Evolutionary conservation across 495 filamentous ascomycete species (phyloP), one percentile per base, ranked within the genome.

Genomic region (Aspergillus kassunensis): DNA sequence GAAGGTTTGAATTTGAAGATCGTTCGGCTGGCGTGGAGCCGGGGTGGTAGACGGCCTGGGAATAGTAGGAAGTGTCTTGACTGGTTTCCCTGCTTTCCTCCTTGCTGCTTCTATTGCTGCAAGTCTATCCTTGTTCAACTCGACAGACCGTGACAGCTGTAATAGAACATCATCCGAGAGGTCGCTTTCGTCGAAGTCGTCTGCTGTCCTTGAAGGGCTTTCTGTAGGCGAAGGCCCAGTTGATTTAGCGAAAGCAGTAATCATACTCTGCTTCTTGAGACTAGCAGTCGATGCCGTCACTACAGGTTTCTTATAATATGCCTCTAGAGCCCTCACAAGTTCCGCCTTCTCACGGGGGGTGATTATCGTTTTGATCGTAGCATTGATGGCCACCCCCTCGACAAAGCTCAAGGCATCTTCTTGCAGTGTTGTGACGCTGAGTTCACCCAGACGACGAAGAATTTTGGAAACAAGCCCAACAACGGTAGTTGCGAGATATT

Each of bases 291-390:
- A 75, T 20, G 67, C 69, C 46, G 74, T 74, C 16, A 67, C 65
- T 18, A 83, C 62, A 18, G 76, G 69, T 49, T 74, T 78, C 53
- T 82, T 84, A 44, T 84, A 76, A 62, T 95, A 88, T 9, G 84
- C 83, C 35, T 93, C 90, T 9, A 96, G 66, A 8, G 90, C 86
- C 62, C 84, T 79, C 45, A 88, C 80, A 31, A 96, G 68, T 65
- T 95, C 88, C 4, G 90, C 90, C 51, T 89, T 89, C 56, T 96
- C 89, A 40, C 84, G 82, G 5, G 77, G 71, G 4, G 78, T 85
- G 59, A 96, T 65, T 55, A 90, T 90, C 1, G 89, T 91, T 63
- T 78, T 81, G 43, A 81, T 79, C 8, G 68, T 71, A 27, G 76
- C 80, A 30, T 80, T 75, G 8, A 76, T 80, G 29, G 78, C 76